Conservation (phyloP, 2,329 filamentous ascomycete species). For the Amauroascus verrucosus region DNA sequence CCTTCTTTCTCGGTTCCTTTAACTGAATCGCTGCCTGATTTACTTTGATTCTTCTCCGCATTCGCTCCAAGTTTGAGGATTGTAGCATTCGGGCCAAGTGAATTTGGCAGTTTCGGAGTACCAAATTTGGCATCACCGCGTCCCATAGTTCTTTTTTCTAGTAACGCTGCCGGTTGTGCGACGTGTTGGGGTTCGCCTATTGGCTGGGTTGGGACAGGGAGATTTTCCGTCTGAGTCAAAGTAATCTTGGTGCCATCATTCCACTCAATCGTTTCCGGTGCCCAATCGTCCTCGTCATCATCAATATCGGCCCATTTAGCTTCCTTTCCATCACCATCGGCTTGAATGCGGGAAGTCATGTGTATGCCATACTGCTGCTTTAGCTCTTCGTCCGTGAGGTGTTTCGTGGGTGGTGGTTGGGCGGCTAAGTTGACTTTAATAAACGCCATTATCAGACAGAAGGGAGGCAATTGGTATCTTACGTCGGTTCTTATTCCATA, state of each 20-base stretch:
- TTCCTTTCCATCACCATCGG: slow-evolving; percentile 52
- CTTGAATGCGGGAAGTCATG: slow-evolving; percentile 53
- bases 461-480: slow-evolving; percentile 19
- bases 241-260: slow-evolving; percentile 59
- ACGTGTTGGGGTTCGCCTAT: slow-evolving; percentile 18
- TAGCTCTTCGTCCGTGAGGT: slow-evolving; percentile 57
- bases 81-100: slow-evolving; percentile 41
- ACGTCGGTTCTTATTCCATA: slow-evolving; percentile 61
- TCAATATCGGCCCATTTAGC: slow-evolving; percentile 61
- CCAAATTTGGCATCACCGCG: slow-evolving; percentile 23
- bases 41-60: slow-evolving; percentile 37
- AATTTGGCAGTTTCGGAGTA: slow-evolving; percentile 31
- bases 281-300: slow-evolving; percentile 59
- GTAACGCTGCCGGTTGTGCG: not conserved
- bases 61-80: slow-evolving; percentile 41
- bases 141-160: slow-evolving; percentile 2
- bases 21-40: slow-evolving; percentile 34
- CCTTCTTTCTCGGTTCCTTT: slow-evolving; percentile 47
- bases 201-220: slow-evolving; percentile 18
- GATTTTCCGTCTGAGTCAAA: slow-evolving; percentile 38
- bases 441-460: not conserved
- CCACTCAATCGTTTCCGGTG: slow-evolving; percentile 58
- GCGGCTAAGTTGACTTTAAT: slow-evolving; percentile 34
- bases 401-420: slow-evolving; percentile 49
- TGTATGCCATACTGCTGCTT: slow-evolving; percentile 61